Conservation (phyloP, 352 stramenopile genomes). For the Phytophthora ohioensis region DNA sequence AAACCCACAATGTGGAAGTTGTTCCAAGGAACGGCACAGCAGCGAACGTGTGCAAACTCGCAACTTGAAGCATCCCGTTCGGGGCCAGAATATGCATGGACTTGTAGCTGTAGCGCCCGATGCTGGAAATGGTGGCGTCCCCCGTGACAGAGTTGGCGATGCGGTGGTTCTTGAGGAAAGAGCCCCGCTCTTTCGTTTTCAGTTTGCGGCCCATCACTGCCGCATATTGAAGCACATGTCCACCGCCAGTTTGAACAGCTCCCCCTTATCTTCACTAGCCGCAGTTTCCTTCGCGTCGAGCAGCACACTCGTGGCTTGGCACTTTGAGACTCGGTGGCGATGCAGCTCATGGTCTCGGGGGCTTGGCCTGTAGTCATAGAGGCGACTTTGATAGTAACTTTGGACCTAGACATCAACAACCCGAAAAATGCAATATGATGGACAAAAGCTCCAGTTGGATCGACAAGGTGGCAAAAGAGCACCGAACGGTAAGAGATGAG, state of each 20-base stretch:
- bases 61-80: slow-evolving; percentile 14
- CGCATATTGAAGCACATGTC: too few species aligned
- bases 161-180: slow-evolving; percentile 1
- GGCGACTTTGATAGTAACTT: not conserved
- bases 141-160: slow-evolving; percentile 3
- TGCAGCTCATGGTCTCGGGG: not conserved
- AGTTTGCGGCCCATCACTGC: too few species aligned
- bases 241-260: too few species aligned
- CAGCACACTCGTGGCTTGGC: not conserved
- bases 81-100: slow-evolving; percentile 1
- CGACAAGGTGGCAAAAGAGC: not conserved
- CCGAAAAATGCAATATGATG: too few species aligned
- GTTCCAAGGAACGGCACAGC: slow-evolving; percentile 42
- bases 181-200: not conserved
- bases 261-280: too few species aligned
- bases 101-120: slow-evolving; percentile 26
- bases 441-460: not conserved
- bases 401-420: too few species aligned
- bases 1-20: slow-evolving; percentile 26
- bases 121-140: slow-evolving; percentile 28
- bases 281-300: too few species aligned
- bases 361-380: not conserved
- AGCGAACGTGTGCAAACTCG: slow-evolving; percentile 12
- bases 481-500: not conserved
- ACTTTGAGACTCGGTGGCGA: not conserved